Evolutionary conservation across 2,329 filamentous ascomycete genomes (phyloP).

Genomic region (Exophiala sp.): DNA sequence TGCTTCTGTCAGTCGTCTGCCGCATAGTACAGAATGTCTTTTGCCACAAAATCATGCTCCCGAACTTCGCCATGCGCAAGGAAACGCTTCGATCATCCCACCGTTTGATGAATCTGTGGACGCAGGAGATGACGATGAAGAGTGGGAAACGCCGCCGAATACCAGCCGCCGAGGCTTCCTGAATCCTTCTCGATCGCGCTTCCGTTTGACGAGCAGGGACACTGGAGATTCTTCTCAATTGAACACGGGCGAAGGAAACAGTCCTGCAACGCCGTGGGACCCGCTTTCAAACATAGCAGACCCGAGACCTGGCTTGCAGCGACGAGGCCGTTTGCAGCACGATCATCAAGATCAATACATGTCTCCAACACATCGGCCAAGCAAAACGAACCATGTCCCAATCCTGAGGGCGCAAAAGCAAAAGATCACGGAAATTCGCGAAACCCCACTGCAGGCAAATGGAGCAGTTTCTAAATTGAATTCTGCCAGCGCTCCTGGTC

Average conservation of each 20-base stretch:
- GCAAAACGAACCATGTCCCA: too few species aligned
- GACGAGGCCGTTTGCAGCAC: neutral
- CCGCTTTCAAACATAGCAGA: constrained; percentile 7
- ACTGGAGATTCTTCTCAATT: constrained; percentile 5
- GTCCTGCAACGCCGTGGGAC: constrained; percentile 19
- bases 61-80: neutral
- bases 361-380: neutral
- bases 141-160: constrained; percentile 13
- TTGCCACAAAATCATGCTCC: neutral
- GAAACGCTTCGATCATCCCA: neutral
- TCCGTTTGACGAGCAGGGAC: constrained; percentile 15
- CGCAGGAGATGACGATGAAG: constrained; percentile 2
- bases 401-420: neutral
- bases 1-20: too few species aligned
- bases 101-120: neutral
- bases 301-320: neutral
- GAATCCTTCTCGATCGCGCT: constrained; percentile 19
- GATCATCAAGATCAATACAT: neutral
- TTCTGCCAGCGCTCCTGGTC: neutral
- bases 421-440: too few species aligned
- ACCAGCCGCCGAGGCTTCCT: constrained; percentile 17
- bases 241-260: constrained; percentile 1
- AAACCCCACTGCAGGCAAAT: neutral
- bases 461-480: neutral
- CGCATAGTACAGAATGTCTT: too few species aligned